phyloP scores from a whole-genome alignment of 306 rosid genomes.

The Castanea sativa region DNA sequence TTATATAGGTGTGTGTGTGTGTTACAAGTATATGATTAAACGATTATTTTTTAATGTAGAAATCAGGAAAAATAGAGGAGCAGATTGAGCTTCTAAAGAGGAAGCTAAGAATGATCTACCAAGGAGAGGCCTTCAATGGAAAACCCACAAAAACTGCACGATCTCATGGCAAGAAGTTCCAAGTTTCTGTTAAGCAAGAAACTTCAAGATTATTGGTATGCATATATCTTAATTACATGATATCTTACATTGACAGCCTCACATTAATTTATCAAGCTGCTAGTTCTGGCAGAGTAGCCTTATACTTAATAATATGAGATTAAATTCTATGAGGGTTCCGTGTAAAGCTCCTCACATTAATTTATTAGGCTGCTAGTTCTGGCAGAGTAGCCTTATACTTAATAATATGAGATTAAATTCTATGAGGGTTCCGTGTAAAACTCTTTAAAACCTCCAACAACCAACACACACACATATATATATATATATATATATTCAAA shows the following conservation, averaged over 20 bases:
- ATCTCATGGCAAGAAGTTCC: slow-evolving; percentile 88
- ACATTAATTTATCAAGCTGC: not conserved
- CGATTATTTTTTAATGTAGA: slow-evolving; percentile 27
- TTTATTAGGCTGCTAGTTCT: no score
- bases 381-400: no score
- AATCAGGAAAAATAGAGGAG: slow-evolving; percentile 79
- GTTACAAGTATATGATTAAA: not conserved
- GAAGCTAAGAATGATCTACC: slow-evolving; percentile 66
- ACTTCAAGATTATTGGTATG: slow-evolving; percentile 83
- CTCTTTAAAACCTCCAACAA: no score
- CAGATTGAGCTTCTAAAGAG: slow-evolving; percentile 74
- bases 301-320: no score
- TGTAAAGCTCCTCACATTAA: no score
- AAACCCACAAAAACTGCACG: slow-evolving; percentile 83
- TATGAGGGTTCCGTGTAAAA: no score
- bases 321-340: no score
- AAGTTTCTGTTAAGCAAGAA: slow-evolving; percentile 88
- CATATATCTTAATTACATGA: not conserved
- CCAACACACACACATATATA: no score
- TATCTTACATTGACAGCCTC: not conserved
- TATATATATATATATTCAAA: no score
- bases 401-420: no score
- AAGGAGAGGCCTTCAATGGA: slow-evolving; percentile 88
- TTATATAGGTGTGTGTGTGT: not conserved
- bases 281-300: no score